A percentile compares a stretch with the other conserved stretches of the same genome.
Evolutionary conservation across 805 yeast species (phyloP).

Genomic region (Barnettozyma vustinii): DNA sequence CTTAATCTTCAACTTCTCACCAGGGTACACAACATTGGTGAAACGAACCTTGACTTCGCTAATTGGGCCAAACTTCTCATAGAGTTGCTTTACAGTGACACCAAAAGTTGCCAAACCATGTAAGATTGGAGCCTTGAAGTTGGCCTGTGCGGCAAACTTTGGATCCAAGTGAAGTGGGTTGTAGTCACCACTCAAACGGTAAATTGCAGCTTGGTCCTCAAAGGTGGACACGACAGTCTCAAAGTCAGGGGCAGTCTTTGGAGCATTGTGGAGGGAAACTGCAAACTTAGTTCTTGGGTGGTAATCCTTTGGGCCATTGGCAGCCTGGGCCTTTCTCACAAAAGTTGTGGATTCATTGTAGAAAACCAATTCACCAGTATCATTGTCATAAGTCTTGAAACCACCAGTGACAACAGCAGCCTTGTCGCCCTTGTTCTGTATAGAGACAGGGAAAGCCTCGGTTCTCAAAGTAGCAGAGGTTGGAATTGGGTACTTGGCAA

Average conservation of each 20-base stretch:
- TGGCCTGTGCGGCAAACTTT: constrained; percentile 78
- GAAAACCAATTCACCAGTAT: constrained; percentile 65
- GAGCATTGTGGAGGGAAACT: constrained; percentile 56
- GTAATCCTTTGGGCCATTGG: constrained; percentile 33
- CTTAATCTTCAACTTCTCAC: constrained; percentile 72
- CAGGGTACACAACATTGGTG: constrained; percentile 90
- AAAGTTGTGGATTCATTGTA: constrained; percentile 82
- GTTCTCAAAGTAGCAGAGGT: constrained; percentile 60
- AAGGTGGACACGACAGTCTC: constrained; percentile 51
- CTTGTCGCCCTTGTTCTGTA: constrained; percentile 81
- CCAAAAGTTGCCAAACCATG: constrained; percentile 93
- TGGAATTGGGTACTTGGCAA: constrained; percentile 75
- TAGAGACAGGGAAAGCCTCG: constrained; percentile 60
- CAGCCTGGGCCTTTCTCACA: constrained; percentile 66
- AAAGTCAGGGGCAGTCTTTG: constrained; percentile 62
- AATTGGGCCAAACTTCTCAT: constrained; percentile 76
- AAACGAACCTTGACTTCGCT: constrained; percentile 86
- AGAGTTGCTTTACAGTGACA: constrained; percentile 65
- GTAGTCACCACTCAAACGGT: constrained; percentile 89
- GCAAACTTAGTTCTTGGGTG: constrained; percentile 55
- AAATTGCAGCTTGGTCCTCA: constrained; percentile 78
- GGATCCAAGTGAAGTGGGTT: constrained; percentile 97
- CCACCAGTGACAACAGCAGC: constrained; percentile 72
- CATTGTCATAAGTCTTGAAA: constrained; percentile 60
- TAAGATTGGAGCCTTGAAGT: constrained; percentile 78